Conservation (phyloP, 441 rosid species). For the Pelargonium myrrhifolium region DNA sequence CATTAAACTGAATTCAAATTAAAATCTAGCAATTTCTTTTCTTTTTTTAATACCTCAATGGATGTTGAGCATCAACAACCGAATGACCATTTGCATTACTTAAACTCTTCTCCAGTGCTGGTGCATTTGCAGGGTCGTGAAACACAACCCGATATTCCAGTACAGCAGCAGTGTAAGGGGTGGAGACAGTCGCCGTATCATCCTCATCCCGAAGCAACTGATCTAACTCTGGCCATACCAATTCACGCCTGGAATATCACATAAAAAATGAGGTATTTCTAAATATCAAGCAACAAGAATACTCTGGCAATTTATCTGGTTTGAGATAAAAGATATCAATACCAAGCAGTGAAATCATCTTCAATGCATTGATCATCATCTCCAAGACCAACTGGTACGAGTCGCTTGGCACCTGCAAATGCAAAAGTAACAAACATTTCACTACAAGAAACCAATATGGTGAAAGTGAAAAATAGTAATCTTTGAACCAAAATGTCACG, state of each 20-base stretch:
- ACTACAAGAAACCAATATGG: background rate
- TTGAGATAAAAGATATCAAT: conserved; percentile 17
- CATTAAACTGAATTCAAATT: background rate
- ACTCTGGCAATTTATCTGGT: background rate
- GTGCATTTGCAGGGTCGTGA: conserved; percentile 49
- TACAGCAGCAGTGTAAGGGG: conserved; percentile 94
- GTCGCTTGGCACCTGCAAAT: conserved; percentile 71
- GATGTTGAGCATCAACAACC: conserved; percentile 85
- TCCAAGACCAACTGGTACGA: conserved; percentile 82
- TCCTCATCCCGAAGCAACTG: conserved; percentile 70
- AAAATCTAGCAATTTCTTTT: conserved; percentile 7
- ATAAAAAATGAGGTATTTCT: background rate
- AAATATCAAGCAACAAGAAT: conserved; percentile 5
- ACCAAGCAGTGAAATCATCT: conserved; percentile 94
- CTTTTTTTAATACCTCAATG: conserved; percentile 50
- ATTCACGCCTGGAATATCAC: conserved; percentile 57
- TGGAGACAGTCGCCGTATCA: conserved; percentile 54
- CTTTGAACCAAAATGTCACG: background rate
- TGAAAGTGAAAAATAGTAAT: background rate
- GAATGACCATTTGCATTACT: conserved; percentile 71
- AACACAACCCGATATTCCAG: conserved; percentile 75
- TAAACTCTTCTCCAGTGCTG: conserved; percentile 41
- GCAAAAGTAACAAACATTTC: conserved; percentile 8
- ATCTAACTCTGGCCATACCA: conserved; percentile 93
- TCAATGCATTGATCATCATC: conserved; percentile 99